Percentiles rank a stretch among this genome's conserved stretches.
phyloP scores from a whole-genome alignment of 176 grass and related monocot species.

The Phoenix dactylifera region DNA sequence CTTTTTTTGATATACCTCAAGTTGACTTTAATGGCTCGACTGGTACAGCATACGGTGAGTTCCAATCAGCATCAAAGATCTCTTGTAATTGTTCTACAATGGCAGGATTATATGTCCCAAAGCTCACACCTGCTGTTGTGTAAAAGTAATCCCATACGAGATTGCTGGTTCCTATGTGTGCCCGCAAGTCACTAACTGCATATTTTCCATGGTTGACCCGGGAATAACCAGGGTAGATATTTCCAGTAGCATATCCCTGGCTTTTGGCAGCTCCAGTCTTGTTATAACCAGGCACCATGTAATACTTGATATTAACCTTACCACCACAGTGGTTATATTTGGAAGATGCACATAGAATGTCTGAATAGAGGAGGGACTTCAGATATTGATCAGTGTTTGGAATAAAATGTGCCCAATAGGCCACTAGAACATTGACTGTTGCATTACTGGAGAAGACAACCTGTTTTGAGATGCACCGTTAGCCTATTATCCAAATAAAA shows the following conservation, averaged over 20 bases:
- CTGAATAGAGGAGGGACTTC: conserved; percentile 71
- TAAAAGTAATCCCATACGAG: conserved; percentile 96
- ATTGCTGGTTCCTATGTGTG: conserved; percentile 81
- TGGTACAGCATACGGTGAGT: conserved; percentile 49
- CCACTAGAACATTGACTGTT: conserved; percentile 61
- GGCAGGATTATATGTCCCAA: conserved; percentile 56
- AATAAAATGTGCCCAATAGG: conserved; percentile 74
- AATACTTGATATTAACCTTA: conserved; percentile 69
- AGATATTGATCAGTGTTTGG: conserved; percentile 59
- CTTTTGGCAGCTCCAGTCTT: conserved; percentile 44
- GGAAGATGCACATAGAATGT: conserved; percentile 54
- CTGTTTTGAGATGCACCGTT: conserved; percentile 21
- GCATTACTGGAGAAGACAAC: conserved; percentile 64
- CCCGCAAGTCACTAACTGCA: conserved; percentile 50
- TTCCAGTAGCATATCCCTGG: conserved; percentile 28
- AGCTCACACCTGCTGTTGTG: conserved; percentile 77
- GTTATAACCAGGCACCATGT: conserved; percentile 54
- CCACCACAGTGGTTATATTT: conserved; percentile 55
- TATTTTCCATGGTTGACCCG: conserved; percentile 91
- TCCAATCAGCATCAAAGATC: conserved; percentile 77
- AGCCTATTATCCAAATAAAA: too few relatives aligned
- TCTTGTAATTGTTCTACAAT: conserved; percentile 63
- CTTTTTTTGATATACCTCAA: not conserved
- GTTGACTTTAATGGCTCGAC: conserved; percentile 37
- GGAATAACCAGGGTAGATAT: conserved; percentile 46